Base-by-base conservation (phyloP, 768 basidiomycete genomes). In the Vararia minispora region DNA sequence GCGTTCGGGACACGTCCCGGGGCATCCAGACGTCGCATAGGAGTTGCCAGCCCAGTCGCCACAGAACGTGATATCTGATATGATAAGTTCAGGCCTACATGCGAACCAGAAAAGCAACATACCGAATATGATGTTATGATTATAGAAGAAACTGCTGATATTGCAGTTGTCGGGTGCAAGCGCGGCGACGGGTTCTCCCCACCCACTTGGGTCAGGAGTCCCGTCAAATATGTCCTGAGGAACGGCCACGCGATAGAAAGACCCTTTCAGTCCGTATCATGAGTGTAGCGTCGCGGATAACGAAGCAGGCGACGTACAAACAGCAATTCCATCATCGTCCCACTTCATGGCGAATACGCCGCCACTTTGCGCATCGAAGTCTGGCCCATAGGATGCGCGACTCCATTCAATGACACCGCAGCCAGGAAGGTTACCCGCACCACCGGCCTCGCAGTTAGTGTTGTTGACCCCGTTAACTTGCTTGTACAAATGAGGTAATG, bases 321-420 rank as follows among this genome's bases (percentile, higher is more conserved):
- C 70, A 28, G 76, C 71, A 40, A 88, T 85, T 2, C 77, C 76
- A 43, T 65, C 67, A 42, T 76, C 71, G 51, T 89, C 83, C 89
- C 89, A 91, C 49, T 82, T 80, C 83, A 88, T 87, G 1, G 76
- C 86, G 53, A 86, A 90, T 3, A 88, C 76, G 3, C 89, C 89
- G 4, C 89, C 89, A 8, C 80, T 74, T 51, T 74, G 75, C 1
- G 69, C 67, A 44, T 90, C 88, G 53, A 90, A 90, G 37, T 70
- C 72, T 26, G 80, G 76, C 0, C 89, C 89, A 57, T 85, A 91
- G 0, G 88, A 91, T 2, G 81, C 78, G 16, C 69, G 66, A 50
- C 85, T 89, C 74, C 75, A 76, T 52, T 90, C 86, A 0, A 68
- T 72, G 45, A 89, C 64, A 26, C 79, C 78, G 47, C 89, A 90